These are phyloP conservation scores for Nakazawaea wyomingensis DNA, from an alignment of 805 yeast species.

Conservation along the genomic window DNA sequence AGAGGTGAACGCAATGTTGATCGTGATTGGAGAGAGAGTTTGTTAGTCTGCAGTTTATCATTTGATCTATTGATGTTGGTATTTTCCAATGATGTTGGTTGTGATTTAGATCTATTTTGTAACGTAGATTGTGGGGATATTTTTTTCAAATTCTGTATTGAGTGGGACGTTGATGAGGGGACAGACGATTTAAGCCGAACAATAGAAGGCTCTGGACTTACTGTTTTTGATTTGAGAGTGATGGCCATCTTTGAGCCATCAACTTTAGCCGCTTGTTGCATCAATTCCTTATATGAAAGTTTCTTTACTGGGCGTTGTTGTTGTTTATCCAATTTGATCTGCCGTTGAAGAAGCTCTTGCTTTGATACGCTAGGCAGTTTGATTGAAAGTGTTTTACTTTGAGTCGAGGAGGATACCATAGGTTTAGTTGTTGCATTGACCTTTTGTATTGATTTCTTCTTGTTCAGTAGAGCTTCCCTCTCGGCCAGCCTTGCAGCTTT, in stretches of 20 bases:
- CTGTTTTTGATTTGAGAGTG: slow-evolving; percentile 22
- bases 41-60: too few relatives aligned
- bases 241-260: slow-evolving; percentile 43
- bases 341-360: slow-evolving; percentile 7
- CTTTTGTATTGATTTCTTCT: slow-evolving; percentile 20
- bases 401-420: slow-evolving; percentile 6
- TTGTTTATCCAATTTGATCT: slow-evolving; percentile 8
- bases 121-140: too few relatives aligned
- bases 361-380: slow-evolving; percentile 14
- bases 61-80: too few relatives aligned
- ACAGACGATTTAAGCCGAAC: slow-evolving; percentile 46
- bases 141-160: too few relatives aligned
- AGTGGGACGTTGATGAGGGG: too few relatives aligned
- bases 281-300: slow-evolving; percentile 58
- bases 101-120: too few relatives aligned
- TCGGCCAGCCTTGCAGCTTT: slow-evolving; percentile 64
- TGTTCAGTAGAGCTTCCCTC: slow-evolving; percentile 33
- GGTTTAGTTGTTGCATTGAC: slow-evolving; percentile 9
- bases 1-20: not conserved
- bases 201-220: slow-evolving; percentile 13
- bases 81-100: too few relatives aligned
- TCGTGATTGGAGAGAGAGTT: not conserved
- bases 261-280: slow-evolving; percentile 62
- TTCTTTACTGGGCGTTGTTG: slow-evolving; percentile 30
- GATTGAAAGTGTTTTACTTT: slow-evolving; percentile 8